Base-by-base conservation (phyloP, 2,329 filamentous ascomycete genomes). In the Claviceps spartinae region DNA sequence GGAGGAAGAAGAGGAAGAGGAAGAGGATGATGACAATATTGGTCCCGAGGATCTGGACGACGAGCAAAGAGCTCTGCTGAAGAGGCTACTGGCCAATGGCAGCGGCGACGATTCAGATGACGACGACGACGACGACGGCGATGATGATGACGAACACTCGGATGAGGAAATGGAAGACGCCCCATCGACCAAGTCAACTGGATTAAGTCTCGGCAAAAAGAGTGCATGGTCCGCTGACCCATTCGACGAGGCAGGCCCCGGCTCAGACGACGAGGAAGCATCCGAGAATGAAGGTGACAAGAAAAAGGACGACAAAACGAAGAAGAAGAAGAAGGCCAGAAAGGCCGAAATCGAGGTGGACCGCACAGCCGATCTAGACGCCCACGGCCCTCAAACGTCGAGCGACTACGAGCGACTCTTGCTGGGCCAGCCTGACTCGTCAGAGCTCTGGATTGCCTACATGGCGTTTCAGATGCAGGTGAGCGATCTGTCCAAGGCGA, bases 381-480 rank as follows among this genome's bases (percentile, higher is more conserved):
- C 79, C 47, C 81, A 90, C 59, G 91, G 91, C 0, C 93, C 93
- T 2, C 89, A 94, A 65, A 91, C 88, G 1, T 79, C 87, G 16
- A 87, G 86, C 56, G 94, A 98, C 68, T 98, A 89, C 66, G 94
- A 98, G 70, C 85, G 93, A 59, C 82, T 96, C 24, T 79, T 98
- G 43, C 80, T 98, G 22, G 88, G 89, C 52, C 86, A 95, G 65
- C 89, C 93, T 2, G 89, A 97, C 69, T 91, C 87, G n/a, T 94
- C 91, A 0, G 76, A 85, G 55, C 78, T 97, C 30, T 98, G 93
- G 93, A 87, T 96, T 51, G 81, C 88, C 58, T 98, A 98, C 71
- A 97, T 98, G 88, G 89, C 90, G n/a, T 95, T 95, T 77, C 88
- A 97, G 69, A 83, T 96, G 67, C 85, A 95, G 64, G 79, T 95